Evolutionary conservation across 768 basidiomycete genomes (phyloP).

Genomic region (Nidularia sp.): DNA sequence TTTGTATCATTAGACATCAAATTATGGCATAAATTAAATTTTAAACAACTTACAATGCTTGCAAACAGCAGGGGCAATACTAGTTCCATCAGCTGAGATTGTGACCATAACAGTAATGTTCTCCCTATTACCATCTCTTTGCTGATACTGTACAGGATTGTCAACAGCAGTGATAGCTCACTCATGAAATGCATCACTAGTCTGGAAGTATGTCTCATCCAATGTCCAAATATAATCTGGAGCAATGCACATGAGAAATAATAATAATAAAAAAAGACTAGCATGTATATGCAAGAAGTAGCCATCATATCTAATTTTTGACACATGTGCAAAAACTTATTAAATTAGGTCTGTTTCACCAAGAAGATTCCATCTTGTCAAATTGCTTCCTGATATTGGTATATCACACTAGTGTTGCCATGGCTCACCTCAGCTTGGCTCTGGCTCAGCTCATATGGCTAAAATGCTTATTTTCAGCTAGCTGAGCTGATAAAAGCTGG

Average conservation of each 20-base stretch:
- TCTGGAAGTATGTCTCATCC: not conserved
- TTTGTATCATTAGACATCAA: not conserved
- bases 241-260: not conserved
- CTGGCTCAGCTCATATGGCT: too few species aligned
- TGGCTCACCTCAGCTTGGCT: too few species aligned
- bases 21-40: not conserved
- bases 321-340: too few species aligned
- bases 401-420: too few species aligned
- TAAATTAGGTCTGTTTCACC: too few species aligned
- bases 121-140: conserved; percentile 23
- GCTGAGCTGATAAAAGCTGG: too few species aligned
- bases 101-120: conserved; percentile 36
- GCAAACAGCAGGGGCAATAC: conserved; percentile 18
- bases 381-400: too few species aligned
- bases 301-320: too few species aligned
- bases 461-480: too few species aligned
- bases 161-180: not conserved
- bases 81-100: conserved; percentile 33
- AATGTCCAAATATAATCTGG: not conserved
- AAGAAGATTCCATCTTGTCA: too few species aligned
- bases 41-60: conserved; percentile 12
- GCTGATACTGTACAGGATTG: conserved; percentile 24
- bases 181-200: not conserved
- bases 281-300: too few species aligned
- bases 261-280: too few species aligned